Evolutionary conservation across 441 rosid species (phyloP).

Genomic region (Adansonia rubrostipa): DNA sequence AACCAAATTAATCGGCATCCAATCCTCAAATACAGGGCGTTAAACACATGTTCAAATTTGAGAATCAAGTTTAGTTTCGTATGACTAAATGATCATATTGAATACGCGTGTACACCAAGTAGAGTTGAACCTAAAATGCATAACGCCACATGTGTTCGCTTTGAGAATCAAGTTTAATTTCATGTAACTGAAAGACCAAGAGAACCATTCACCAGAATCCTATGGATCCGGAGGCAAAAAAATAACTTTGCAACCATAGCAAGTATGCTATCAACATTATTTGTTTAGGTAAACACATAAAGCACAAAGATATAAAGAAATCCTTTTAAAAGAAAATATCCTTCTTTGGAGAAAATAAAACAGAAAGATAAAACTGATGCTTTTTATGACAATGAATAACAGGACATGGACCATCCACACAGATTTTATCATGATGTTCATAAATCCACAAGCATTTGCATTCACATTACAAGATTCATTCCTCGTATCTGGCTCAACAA

Average conservation of each 20-base stretch:
- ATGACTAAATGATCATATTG: neutral
- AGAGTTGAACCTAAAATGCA: neutral
- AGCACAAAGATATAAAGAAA: neutral
- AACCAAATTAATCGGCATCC: neutral
- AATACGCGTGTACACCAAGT: neutral
- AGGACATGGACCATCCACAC: neutral
- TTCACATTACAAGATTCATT: neutral
- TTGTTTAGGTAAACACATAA: neutral
- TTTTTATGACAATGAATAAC: neutral
- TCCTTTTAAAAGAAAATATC: neutral
- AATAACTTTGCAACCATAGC: neutral
- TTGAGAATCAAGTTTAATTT: neutral
- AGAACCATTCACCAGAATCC: neutral
- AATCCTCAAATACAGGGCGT: neutral
- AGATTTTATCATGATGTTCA: neutral
- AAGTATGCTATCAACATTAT: neutral
- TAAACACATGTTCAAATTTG: neutral
- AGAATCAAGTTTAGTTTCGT: constrained; percentile 9
- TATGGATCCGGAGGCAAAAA: neutral
- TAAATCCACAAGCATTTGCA: neutral
- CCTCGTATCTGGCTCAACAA: neutral
- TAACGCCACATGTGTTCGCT: neutral
- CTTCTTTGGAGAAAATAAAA: neutral
- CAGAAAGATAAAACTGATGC: neutral
- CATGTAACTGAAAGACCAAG: neutral